phyloP scores from a whole-genome alignment of 2,329 filamentous ascomycete genomes.

The Cylindrodendrum hubeiense region DNA sequence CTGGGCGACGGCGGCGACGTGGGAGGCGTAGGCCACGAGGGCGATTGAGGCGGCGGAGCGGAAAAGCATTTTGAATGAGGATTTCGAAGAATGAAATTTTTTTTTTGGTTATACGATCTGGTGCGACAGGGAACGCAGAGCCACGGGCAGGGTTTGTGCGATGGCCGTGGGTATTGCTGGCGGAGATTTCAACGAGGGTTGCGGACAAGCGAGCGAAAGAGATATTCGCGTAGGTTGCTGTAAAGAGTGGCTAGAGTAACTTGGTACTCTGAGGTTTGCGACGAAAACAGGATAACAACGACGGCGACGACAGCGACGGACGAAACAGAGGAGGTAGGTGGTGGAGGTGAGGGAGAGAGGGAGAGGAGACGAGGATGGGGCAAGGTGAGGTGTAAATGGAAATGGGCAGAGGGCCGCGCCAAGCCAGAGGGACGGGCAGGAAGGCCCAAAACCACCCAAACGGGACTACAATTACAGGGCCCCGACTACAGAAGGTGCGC shows the following conservation, averaged over 20 bases:
- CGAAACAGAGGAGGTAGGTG: slow-evolving; percentile 1
- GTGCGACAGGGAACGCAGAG: slow-evolving; percentile 37
- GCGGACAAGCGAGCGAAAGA: slow-evolving; percentile 17
- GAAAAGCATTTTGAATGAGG: slow-evolving; percentile 51
- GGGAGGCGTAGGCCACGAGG: slow-evolving; percentile 51
- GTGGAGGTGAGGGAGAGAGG: slow-evolving; percentile 2
- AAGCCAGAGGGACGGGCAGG: slow-evolving; percentile 9
- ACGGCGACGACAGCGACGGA: slow-evolving; percentile 23
- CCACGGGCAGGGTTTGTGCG: slow-evolving; percentile 37
- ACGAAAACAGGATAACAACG: slow-evolving; percentile 30
- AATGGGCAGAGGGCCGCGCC: slow-evolving; percentile 17
- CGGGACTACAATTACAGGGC: not conserved
- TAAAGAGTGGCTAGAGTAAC: slow-evolving; percentile 1
- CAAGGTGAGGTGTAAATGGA: slow-evolving; percentile 24
- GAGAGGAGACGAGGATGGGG: not conserved
- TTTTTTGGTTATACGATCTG: slow-evolving; percentile 28
- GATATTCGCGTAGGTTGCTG: not conserved
- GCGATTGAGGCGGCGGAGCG: slow-evolving; percentile 48
- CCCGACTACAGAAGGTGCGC: not conserved
- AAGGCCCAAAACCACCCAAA: slow-evolving; percentile 4
- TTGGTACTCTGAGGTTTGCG: slow-evolving; percentile 4
- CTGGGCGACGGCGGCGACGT: slow-evolving; percentile 46
- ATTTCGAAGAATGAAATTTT: not conserved
- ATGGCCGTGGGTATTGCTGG: slow-evolving; percentile 28
- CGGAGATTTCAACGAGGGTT: slow-evolving; percentile 22